Conservation (phyloP, 2,329 filamentous ascomycete species). For the Trichoderma harzianum region DNA sequence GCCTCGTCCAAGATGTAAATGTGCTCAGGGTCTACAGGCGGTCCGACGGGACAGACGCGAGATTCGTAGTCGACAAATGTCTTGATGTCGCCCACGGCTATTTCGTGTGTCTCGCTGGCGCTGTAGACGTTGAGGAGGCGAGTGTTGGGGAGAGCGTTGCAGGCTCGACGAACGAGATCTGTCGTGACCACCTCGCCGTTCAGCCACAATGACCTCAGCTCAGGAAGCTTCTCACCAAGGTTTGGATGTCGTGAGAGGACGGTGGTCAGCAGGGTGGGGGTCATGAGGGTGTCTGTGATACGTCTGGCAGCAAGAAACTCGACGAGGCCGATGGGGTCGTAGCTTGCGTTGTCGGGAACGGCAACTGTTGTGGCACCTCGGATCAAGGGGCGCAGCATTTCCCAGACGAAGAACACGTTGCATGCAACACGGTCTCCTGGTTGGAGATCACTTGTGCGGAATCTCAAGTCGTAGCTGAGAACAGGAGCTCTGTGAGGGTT, state of each 20-base stretch:
- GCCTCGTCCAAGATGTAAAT: slow-evolving; percentile 71
- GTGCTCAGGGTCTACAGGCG: slow-evolving; percentile 62
- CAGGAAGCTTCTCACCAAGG: slow-evolving; percentile 59
- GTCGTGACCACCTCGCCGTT: slow-evolving; percentile 82
- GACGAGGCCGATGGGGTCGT: slow-evolving; percentile 71
- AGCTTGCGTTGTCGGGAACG: slow-evolving; percentile 72
- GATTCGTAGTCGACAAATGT: slow-evolving; percentile 62
- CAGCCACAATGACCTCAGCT: slow-evolving; percentile 70
- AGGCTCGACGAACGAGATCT: slow-evolving; percentile 66
- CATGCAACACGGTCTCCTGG: slow-evolving; percentile 78
- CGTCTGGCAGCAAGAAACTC: slow-evolving; percentile 62
- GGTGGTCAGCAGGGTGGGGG: slow-evolving; percentile 72
- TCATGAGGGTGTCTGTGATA: slow-evolving; percentile 81
- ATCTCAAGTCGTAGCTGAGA: slow-evolving; percentile 70
- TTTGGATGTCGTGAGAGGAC: slow-evolving; percentile 67
- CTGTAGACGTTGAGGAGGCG: slow-evolving; percentile 78
- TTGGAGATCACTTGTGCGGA: slow-evolving; percentile 63
- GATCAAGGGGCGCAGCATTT: slow-evolving; percentile 72
- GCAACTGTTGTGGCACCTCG: slow-evolving; percentile 73
- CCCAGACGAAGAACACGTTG: slow-evolving; percentile 86
- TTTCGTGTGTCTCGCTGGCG: slow-evolving; percentile 77
- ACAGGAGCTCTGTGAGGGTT: slow-evolving; percentile 74
- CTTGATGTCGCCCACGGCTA: slow-evolving; percentile 71
- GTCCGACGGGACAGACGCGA: slow-evolving; percentile 70
- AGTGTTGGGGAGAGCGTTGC: slow-evolving; percentile 64